A percentile compares a stretch with the other conserved stretches of the same genome.
Evolutionary conservation across 441 rosid species (phyloP).

Genomic region (Daphne laureola): DNA sequence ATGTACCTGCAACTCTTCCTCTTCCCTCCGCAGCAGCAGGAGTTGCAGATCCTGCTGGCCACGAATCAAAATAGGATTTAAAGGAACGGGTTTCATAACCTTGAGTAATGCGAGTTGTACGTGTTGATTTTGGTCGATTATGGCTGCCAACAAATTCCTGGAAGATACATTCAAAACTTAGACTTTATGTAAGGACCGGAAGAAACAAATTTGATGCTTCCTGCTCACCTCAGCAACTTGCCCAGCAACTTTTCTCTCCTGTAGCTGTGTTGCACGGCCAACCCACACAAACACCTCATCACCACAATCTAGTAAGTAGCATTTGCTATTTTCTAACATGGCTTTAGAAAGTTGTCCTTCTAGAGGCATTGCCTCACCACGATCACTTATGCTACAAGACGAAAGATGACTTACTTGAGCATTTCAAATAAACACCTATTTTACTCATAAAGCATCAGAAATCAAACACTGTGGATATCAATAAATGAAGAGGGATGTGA

Average conservation of each 20-base stretch:
- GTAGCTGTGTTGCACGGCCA: slow-evolving; percentile 95
- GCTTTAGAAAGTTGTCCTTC: slow-evolving; percentile 87
- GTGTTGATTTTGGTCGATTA: slow-evolving; percentile 79
- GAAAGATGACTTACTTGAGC: slow-evolving; percentile 20
- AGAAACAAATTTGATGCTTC: slow-evolving; percentile 12
- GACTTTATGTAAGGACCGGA: slow-evolving; percentile 20
- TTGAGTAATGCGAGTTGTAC: slow-evolving; percentile 81
- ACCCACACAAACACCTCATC: slow-evolving; percentile 90
- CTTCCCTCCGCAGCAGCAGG: slow-evolving; percentile 93
- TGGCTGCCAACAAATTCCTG: slow-evolving; percentile 78
- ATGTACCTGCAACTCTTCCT: slow-evolving; percentile 94
- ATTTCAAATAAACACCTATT: slow-evolving; percentile 7
- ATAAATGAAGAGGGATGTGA: neutral
- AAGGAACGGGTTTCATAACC: slow-evolving; percentile 91
- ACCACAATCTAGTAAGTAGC: slow-evolving; percentile 89
- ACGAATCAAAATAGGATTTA: slow-evolving; percentile 88
- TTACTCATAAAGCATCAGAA: too few species aligned
- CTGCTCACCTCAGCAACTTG: slow-evolving; percentile 84
- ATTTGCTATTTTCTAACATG: slow-evolving; percentile 79
- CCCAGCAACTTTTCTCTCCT: slow-evolving; percentile 87
- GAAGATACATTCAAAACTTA: slow-evolving; percentile 26
- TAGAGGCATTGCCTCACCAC: slow-evolving; percentile 43
- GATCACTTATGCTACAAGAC: slow-evolving; percentile 52
- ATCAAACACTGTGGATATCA: neutral
- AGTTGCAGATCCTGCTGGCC: slow-evolving; percentile 85